Evolutionary conservation across 2,329 filamentous ascomycete species (phyloP).

Genomic region (Dryadomyces sulphureus): DNA sequence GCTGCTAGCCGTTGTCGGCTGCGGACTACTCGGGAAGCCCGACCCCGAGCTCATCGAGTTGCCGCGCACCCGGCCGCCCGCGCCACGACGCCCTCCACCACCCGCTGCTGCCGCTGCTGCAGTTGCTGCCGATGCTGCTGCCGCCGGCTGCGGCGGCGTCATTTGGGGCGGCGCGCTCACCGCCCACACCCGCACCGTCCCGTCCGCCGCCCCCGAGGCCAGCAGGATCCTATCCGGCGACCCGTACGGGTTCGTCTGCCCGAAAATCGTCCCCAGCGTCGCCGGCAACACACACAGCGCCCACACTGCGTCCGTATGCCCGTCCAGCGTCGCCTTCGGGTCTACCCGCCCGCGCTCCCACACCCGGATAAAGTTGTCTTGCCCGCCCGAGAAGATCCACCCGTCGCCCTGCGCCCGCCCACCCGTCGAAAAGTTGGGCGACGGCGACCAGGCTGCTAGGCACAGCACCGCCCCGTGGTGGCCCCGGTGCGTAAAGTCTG

Average conservation of each 20-base stretch:
- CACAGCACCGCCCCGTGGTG: constrained; percentile 84
- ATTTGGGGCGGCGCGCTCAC: constrained; percentile 81
- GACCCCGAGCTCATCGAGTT: constrained; percentile 93
- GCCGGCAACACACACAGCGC: constrained; percentile 82
- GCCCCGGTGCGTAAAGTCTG: constrained; percentile 89
- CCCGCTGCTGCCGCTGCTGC: constrained; percentile 57
- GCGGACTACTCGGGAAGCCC: constrained; percentile 78
- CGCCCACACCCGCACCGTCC: constrained; percentile 84
- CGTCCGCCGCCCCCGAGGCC: constrained; percentile 84
- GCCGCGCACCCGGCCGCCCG: constrained; percentile 63
- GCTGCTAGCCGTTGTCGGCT: constrained; percentile 71
- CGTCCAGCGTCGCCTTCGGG: constrained; percentile 85
- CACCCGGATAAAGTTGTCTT: constrained; percentile 82
- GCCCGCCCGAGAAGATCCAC: constrained; percentile 96
- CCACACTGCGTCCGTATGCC: constrained; percentile 94
- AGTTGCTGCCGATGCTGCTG: constrained; percentile 49
- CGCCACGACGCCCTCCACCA: constrained; percentile 36
- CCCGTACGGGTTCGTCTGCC: constrained; percentile 58
- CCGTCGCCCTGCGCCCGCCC: constrained; percentile 81
- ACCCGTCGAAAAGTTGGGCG: constrained; percentile 78
- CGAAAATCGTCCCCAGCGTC: constrained; percentile 67
- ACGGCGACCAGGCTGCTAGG: constrained; percentile 73
- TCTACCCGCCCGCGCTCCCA: constrained; percentile 94
- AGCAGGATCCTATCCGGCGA: constrained; percentile 74
- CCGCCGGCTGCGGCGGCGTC: constrained; percentile 60